Evolutionary conservation across 1,284 basidiomycete genomes (phyloP), one percentile per base, ranked within the genome.

Genomic region (Irpex rosettiformis): DNA sequence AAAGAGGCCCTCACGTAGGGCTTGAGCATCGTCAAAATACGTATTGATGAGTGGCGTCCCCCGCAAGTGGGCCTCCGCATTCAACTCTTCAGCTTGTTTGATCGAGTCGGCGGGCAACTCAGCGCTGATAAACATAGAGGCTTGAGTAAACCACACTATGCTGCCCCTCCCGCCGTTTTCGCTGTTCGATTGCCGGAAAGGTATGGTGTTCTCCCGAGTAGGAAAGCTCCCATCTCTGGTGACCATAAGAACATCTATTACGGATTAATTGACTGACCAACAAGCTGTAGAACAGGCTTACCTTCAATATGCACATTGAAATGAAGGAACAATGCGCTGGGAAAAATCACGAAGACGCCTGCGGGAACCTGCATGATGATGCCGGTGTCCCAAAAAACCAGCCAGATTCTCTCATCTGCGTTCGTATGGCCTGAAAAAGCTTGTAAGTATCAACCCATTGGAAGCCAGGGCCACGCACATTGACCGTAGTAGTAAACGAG

Each of bases 81-180:
- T 37, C 11, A 37, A n/a, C 33, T 37, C n/a, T 10, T 37, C 33
- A 10, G 33, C 52, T 54, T 54, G 13, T 37, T 57, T 52, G 18
- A 57, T 22, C 4, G 56, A 40, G 16, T 30, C 29, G 16, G 7
- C n/a, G 13, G 21, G 24, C 13, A 54, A 6, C 22, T 58, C 57
- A 3, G 57, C 57, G 3, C 28, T 18, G 29, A 53, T 51, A 18
- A 58, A 43, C 57, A 54, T 28, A 8, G 52, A 29, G 2, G 52
- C 57, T 29, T 58, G 57, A 13, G 52, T 58, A 42, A 58, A 58
- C 27, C 52, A 47, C 18, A 58, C 57, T 6, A 58, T 54, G 4
- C 33, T 43, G 13, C 57, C 57, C 13, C 52, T 28, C 11, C 52
- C 55, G 11, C 29, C n/a, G 18, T 48, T 47, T 22, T 22, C 45